Percentiles rank a stretch among this genome's conserved stretches.
phyloP scores from a whole-genome alignment of 1,139 yeast genomes.

The Yamadazyma spencermartinsiae region DNA sequence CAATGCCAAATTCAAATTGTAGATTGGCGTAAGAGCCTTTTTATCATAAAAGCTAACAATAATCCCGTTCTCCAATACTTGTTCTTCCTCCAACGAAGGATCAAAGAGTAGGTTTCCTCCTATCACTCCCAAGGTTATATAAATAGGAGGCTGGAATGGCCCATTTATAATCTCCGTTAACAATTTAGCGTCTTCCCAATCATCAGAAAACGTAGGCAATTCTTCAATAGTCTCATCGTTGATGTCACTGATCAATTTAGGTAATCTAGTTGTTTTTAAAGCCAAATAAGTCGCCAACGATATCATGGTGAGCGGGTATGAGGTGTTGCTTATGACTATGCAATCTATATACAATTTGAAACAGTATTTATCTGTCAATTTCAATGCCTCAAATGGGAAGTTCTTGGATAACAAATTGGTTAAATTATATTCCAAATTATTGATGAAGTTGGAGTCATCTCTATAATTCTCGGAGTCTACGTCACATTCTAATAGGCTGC shows the following conservation, averaged over 20 bases:
- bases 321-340: constrained; percentile 62
- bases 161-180: constrained; percentile 36
- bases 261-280: constrained; percentile 72
- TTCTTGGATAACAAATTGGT: constrained; percentile 47
- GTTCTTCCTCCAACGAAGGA: constrained; percentile 84
- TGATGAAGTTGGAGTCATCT: constrained; percentile 66
- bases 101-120: constrained; percentile 72
- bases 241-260: constrained; percentile 64
- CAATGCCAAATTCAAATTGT: constrained; percentile 52
- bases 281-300: constrained; percentile 83
- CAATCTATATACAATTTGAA: constrained; percentile 79
- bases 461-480: constrained; percentile 73
- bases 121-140: constrained; percentile 72
- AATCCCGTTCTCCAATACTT: constrained; percentile 80
- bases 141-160: constrained; percentile 66
- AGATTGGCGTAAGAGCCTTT: constrained; percentile 63
- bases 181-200: constrained; percentile 62
- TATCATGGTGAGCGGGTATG: constrained; percentile 74
- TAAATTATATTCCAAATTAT: constrained; percentile 56
- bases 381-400: constrained; percentile 51
- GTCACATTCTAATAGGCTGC: constrained; percentile 64
- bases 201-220: constrained; percentile 89
- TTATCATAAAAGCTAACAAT: constrained; percentile 69
- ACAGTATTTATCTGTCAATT: constrained; percentile 70
- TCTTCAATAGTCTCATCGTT: constrained; percentile 68